Evolutionary conservation across 1,284 basidiomycete genomes (phyloP), one percentile per base, ranked within the genome.

Genomic region (Ganoderma sp.): DNA sequence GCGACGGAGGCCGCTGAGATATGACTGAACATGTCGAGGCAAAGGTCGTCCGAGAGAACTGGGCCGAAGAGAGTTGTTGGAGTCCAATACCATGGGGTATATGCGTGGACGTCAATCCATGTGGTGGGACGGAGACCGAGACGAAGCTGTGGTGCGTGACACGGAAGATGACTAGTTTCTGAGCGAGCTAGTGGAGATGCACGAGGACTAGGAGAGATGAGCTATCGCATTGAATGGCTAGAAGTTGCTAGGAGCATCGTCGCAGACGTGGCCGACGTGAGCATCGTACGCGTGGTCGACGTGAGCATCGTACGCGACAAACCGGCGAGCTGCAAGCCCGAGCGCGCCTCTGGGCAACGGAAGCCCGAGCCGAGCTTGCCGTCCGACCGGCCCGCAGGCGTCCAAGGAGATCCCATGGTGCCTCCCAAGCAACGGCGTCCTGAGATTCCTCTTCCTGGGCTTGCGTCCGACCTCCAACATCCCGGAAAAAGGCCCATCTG

Each of bases 1-100:
- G 67, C 6, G 66, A 69, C 43, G 67, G 75, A 48, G 73, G 72
- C 58, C 73, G 74, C 54, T 71, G 72, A 22, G 74, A 72, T 54
- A 72, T 64, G 7, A 70, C 72, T 17, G 74, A 77, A 45, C 68
- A 68, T 19, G 71, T 73, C 2, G 73, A 68, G 19, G 69, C 64
- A 39, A 76, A 74, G 12, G 69, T 73, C 25, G 73, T 69, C 22
- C 64, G 65, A n/a, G 19, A 14, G 22, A 60, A 19, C 6, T 8
- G 3, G 14, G n/a, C 37, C 3, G 52, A 15, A 22, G 8, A 32
- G 61, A 39, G 22, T 32, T 32, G 28, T 32, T 32, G 28, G 28
- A 43, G 3, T 10, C 39, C 12, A 28, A 48, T 22, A 43, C 12
- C 0, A 59, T 4, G 14, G 42, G n/a, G 39, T 4, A 42, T 41